Evolutionary conservation across 345 rosid species (phyloP).

Genomic region (Dipteronia sinensis): DNA sequence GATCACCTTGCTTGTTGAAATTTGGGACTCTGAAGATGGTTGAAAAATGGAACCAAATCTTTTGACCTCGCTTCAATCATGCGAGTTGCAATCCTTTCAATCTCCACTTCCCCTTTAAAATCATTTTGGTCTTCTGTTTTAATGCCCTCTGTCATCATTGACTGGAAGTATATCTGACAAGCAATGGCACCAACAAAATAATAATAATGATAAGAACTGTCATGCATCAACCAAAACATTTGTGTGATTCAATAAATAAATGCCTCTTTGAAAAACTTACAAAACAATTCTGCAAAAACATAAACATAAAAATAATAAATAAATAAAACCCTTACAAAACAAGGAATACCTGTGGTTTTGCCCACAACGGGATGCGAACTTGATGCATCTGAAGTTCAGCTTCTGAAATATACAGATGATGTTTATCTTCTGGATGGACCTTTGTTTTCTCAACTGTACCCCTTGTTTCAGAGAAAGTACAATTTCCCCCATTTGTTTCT

Average conservation of each 20-base stretch:
- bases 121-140: slow-evolving; percentile 39
- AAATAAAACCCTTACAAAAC: slow-evolving; percentile 9
- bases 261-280: background rate
- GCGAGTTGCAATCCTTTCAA: slow-evolving; percentile 60
- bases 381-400: slow-evolving; percentile 81
- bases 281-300: background rate
- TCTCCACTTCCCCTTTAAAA: slow-evolving; percentile 66
- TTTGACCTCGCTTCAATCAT: slow-evolving; percentile 67
- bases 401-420: slow-evolving; percentile 73
- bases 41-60: slow-evolving; percentile 68
- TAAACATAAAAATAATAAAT: background rate
- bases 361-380: slow-evolving; percentile 58
- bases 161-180: slow-evolving; percentile 67
- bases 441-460: slow-evolving; percentile 32
- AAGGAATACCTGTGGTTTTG: slow-evolving; percentile 62
- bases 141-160: slow-evolving; percentile 37
- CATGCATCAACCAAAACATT: background rate
- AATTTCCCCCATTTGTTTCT: slow-evolving; percentile 46
- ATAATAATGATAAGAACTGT: background rate
- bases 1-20: slow-evolving; percentile 50
- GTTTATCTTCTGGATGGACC: slow-evolving; percentile 51
- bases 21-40: slow-evolving; percentile 48
- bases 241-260: slow-evolving; percentile 4
- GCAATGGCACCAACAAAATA: slow-evolving; percentile 20
- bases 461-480: slow-evolving; percentile 33